These are phyloP conservation scores for Lactarius hengduanensis DNA, from an alignment of 768 basidiomycete genomes.

Conservation along the genomic window DNA sequence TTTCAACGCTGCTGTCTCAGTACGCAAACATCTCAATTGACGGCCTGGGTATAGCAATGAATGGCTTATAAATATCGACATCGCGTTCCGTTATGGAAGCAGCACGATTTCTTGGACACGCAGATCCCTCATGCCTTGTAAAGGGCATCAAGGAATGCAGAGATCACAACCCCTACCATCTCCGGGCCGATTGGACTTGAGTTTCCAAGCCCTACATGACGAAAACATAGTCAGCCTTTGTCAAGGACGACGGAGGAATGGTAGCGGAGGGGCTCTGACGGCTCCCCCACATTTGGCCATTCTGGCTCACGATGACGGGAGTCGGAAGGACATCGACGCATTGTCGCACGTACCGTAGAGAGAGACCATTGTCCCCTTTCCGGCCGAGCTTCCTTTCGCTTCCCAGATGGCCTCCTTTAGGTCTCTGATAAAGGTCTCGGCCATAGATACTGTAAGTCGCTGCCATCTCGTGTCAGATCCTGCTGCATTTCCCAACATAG, in stretches of 20 bases:
- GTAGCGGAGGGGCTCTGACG: background rate
- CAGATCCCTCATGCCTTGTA: conserved; percentile 26
- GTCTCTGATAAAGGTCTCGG: conserved; percentile 81
- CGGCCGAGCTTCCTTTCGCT: conserved; percentile 61
- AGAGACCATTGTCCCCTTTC: conserved; percentile 86
- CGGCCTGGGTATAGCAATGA: background rate
- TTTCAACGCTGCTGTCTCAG: background rate
- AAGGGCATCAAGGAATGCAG: conserved; percentile 27
- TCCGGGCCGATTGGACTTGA: conserved; percentile 29
- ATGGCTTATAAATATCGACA: background rate
- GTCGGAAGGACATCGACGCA: background rate
- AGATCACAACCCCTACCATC: conserved; percentile 23
- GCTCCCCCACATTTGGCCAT: background rate
- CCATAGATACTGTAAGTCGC: conserved; percentile 74
- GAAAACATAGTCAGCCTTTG: background rate
- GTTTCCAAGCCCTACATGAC: conserved; percentile 25
- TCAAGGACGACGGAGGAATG: background rate
- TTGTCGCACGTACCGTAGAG: conserved; percentile 68
- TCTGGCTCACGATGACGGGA: background rate
- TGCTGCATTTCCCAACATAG: background rate
- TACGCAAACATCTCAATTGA: background rate
- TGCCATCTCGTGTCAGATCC: conserved; percentile 35
- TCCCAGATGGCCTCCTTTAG: conserved; percentile 74
- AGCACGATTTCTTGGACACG: background rate
- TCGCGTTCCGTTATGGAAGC: background rate